These are phyloP conservation scores for Pelargonium hybrid DNA, from an alignment of 441 rosid species.

Conservation along the genomic window DNA sequence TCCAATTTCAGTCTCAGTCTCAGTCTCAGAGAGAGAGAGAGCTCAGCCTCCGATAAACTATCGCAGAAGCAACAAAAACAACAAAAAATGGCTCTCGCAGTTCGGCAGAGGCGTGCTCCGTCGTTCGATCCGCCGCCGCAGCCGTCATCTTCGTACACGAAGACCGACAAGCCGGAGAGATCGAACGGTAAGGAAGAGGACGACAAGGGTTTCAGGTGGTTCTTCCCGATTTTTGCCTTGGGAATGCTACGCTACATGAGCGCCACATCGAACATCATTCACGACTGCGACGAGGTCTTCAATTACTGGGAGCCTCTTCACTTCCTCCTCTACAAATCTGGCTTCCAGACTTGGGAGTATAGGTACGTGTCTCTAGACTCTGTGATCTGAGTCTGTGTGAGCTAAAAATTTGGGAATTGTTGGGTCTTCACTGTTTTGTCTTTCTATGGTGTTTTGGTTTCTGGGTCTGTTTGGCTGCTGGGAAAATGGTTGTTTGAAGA, in stretches of 20 bases:
- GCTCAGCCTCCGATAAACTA: background rate
- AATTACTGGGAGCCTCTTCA: slow-evolving; percentile 99
- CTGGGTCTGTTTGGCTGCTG: background rate
- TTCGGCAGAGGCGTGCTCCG: slow-evolving; percentile 51
- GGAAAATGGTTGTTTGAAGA: background rate
- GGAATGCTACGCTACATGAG: slow-evolving; percentile 84
- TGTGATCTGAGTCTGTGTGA: too few species aligned
- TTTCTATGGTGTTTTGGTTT: background rate
- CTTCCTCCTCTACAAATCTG: slow-evolving; percentile 75
- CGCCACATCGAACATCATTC: slow-evolving; percentile 82
- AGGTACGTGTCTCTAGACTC: slow-evolving; percentile 33
- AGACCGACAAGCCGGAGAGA: slow-evolving; percentile 43
- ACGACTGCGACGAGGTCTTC: slow-evolving; percentile 95
- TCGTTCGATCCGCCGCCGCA: slow-evolving; percentile 30
- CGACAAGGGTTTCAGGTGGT: slow-evolving; percentile 53
- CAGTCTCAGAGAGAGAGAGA: background rate
- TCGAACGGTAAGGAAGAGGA: slow-evolving; percentile 28
- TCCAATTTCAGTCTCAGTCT: background rate
- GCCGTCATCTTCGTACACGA: slow-evolving; percentile 36
- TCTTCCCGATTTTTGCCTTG: slow-evolving; percentile 48
- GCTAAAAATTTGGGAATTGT: background rate
- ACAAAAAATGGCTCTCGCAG: slow-evolving; percentile 38
- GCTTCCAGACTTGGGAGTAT: slow-evolving; percentile 95
- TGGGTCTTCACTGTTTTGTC: background rate
- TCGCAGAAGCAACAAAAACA: too few species aligned